These are phyloP conservation scores for Sphaerobolus stellatus DNA, from an alignment of 1,284 basidiomycete species.

Conservation along the genomic window DNA sequence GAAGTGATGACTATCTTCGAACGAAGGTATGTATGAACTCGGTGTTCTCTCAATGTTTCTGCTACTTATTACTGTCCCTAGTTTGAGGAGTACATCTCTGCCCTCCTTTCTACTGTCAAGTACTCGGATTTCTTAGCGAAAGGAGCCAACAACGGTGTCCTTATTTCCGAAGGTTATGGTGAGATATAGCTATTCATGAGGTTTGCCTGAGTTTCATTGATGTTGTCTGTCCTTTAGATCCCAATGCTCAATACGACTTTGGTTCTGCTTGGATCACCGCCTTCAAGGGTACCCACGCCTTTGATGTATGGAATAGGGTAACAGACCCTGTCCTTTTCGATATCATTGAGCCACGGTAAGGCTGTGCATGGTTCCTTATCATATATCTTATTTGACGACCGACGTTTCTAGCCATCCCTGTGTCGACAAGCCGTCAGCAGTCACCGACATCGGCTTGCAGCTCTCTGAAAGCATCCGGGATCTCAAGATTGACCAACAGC, in stretches of 20 bases:
- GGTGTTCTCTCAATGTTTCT: neutral
- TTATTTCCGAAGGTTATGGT: constrained; percentile 65
- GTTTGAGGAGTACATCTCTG: constrained; percentile 85
- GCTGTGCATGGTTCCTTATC: constrained; percentile 10
- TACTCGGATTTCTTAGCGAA: constrained; percentile 80
- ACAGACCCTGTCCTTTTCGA: constrained; percentile 92
- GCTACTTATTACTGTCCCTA: constrained; percentile 26
- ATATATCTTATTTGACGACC: neutral
- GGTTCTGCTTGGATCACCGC: constrained; percentile 81
- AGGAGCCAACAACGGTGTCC: constrained; percentile 58
- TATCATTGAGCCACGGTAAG: constrained; percentile 83
- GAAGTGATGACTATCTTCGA: constrained; percentile 90
- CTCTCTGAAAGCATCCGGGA: constrained; percentile 90
- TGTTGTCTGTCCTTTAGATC: constrained; percentile 30
- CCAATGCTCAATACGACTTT: constrained; percentile 66
- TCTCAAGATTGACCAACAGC: constrained; percentile 83
- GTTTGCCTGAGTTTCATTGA: constrained; percentile 14
- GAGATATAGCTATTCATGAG: constrained; percentile 6
- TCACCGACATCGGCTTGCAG: constrained; percentile 85
- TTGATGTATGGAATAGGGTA: constrained; percentile 81
- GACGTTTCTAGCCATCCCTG: constrained; percentile 72
- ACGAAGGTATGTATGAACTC: constrained; percentile 63
- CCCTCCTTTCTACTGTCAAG: constrained; percentile 79
- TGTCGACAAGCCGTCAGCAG: constrained; percentile 82
- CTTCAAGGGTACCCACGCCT: constrained; percentile 82